These are phyloP conservation scores for Astrephomene gubernaculifera DNA, from an alignment of 139 green algal species.

Conservation along the genomic window DNA sequence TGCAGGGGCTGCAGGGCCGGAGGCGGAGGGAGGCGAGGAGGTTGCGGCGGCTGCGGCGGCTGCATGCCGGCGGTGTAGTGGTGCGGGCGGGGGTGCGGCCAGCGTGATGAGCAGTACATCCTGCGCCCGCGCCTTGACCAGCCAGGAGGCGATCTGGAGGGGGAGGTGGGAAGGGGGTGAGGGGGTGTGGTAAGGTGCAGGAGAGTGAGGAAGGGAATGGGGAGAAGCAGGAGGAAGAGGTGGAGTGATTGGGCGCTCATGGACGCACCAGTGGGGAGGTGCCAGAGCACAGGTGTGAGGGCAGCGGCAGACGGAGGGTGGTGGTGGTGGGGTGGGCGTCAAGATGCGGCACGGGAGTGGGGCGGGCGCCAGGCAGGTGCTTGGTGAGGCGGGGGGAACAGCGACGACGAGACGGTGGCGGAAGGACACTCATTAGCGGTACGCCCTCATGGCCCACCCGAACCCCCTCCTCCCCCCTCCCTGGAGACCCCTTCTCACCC, in stretches of 20 bases:
- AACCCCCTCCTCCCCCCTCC: too few species aligned
- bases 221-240: too few species aligned
- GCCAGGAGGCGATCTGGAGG: constrained; percentile 22
- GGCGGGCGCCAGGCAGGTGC: background rate
- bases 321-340: too few species aligned
- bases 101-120: constrained; percentile 14
- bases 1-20: background rate
- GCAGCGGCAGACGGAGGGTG: too few species aligned
- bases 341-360: background rate
- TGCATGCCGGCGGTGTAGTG: background rate
- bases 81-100: background rate
- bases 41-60: background rate
- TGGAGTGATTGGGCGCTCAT: too few species aligned
- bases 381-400: background rate
- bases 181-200: background rate
- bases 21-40: background rate
- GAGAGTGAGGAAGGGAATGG: background rate
- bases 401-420: too few species aligned
- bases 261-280: too few species aligned
- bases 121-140: constrained; percentile 45
- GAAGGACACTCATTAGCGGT: too few species aligned
- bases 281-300: too few species aligned
- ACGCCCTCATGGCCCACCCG: too few species aligned
- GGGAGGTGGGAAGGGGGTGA: background rate
- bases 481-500: too few species aligned